Evolutionary conservation across 169 alveolate genomes (phyloP), one percentile per base, ranked within the genome.

Genomic region (Eimeria tenella): DNA sequence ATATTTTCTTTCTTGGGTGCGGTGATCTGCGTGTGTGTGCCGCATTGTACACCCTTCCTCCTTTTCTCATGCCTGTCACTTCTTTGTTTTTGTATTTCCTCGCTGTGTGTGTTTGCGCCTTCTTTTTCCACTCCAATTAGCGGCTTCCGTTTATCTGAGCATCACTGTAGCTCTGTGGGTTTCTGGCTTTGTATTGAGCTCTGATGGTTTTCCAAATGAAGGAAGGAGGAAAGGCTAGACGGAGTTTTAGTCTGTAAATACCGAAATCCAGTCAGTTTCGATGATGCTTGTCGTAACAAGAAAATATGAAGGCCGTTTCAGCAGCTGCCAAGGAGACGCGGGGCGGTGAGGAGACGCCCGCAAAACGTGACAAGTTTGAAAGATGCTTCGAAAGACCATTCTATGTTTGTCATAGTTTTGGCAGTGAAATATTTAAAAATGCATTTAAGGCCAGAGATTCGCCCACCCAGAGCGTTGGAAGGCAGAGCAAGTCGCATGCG

Each of bases 401-500:
- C 25, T 63, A 11, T 15, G 73, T 15, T 63, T 63, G 42, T 31
- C 42, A 31, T 31, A 31, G 42, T 31, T 0, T 2, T 31, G 42
- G 42, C 42, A 31, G 2, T 31, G 42, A 31, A 31, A 31, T 31
- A 31, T 31, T 31, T 1, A 31, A 31, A 31, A 31, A 63, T 63
- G 73, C 7, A 15, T 63, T 63, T 63, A 11, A 63, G 42, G 42
- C 42, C 42, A 31, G 42, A 31, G 42, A 31, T 31, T 31, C 42
- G 42, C 42, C 2, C 42, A 2, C 42, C 42, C 42, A 31, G 42
- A 31, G 42, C 42, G 42, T 31, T 31, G 42, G 42, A 31, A 31
- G 31, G 56, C 83, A 31, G 83, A 73, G 83, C 83, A 73, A 13
- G 62, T 58, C 50, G 83, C 83, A 73, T 73, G 83, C 83, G 62